Percentiles rank a stretch among this genome's conserved stretches.
Evolutionary conservation across 1,284 basidiomycete species (phyloP).

Genomic region (Ceratobasidium sp.): DNA sequence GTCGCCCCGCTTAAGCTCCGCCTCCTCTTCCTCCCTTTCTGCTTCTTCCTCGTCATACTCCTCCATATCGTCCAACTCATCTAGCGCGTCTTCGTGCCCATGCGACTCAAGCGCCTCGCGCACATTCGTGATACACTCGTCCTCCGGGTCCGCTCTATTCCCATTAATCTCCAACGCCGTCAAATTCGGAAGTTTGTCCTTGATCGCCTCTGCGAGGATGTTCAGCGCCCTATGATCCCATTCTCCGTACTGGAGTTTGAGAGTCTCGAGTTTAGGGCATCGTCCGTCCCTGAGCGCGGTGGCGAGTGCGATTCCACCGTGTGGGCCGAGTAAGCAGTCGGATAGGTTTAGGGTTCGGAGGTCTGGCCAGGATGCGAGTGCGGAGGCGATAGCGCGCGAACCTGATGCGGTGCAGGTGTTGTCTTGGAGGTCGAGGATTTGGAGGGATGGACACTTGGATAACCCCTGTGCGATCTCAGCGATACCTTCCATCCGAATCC

Average conservation of each 20-base stretch:
- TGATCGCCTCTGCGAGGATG: conserved; percentile 76
- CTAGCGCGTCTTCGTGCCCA: conserved; percentile 85
- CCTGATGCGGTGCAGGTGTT: conserved; percentile 91
- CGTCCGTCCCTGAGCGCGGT: conserved; percentile 72
- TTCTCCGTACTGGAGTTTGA: conserved; percentile 93
- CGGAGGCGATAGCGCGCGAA: conserved; percentile 79
- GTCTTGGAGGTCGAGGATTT: conserved; percentile 93
- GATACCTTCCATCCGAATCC: conserved; percentile 95
- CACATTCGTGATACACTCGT: conserved; percentile 78
- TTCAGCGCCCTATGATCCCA: conserved; percentile 79
- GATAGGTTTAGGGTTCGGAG: conserved; percentile 88
- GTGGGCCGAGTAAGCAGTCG: conserved; percentile 86
- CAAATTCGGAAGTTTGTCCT: conserved; percentile 69
- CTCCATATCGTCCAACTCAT: conserved; percentile 79
- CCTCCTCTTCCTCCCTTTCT: conserved; percentile 62
- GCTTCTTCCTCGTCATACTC: conserved; percentile 66
- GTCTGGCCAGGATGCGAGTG: conserved; percentile 77
- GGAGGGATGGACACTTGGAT: conserved; percentile 74
- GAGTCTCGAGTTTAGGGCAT: conserved; percentile 78
- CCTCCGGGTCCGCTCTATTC: conserved; percentile 88
- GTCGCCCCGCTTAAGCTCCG: conserved; percentile 57
- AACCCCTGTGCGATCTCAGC: conserved; percentile 85
- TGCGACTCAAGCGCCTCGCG: conserved; percentile 75
- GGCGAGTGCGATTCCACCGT: conserved; percentile 71
- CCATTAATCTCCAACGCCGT: conserved; percentile 86